Conservation (phyloP, 106 monocot species). For the Iris macrosiphon region DNA sequence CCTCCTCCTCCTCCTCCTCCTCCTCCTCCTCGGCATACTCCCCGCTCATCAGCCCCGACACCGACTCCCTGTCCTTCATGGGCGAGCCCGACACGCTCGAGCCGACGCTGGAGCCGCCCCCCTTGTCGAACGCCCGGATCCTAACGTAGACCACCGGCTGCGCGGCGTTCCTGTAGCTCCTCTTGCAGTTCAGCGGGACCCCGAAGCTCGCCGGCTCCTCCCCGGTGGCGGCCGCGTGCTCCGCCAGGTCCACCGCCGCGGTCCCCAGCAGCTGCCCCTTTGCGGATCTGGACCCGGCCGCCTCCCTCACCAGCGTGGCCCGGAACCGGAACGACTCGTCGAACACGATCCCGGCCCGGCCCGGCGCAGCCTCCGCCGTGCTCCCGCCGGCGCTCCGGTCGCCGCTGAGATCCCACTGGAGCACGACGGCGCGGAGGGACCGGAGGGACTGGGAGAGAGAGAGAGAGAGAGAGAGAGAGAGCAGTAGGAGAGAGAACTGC, state of each 20-base stretch:
- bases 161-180: conserved; percentile 47
- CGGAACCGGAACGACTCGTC: conserved; percentile 73
- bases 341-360: conserved; percentile 52
- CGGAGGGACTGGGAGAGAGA: conserved; percentile 70
- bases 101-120: background rate
- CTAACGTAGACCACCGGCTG: conserved; percentile 56
- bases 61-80: conserved; percentile 4
- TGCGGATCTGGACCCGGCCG: conserved; percentile 32
- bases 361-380: conserved; percentile 33
- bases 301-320: conserved; percentile 40
- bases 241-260: conserved; percentile 57
- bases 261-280: conserved; percentile 67
- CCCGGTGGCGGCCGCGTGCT: conserved; percentile 55
- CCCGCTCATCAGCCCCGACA: conserved; percentile 29
- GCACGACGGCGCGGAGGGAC: conserved; percentile 50
- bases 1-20: conserved; percentile 72
- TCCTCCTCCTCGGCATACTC: conserved; percentile 37
- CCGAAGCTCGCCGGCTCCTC: conserved; percentile 36
- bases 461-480: too few species aligned
- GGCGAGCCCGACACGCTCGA: conserved; percentile 21
- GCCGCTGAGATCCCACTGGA: conserved; percentile 86
- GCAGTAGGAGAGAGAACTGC: too few species aligned
- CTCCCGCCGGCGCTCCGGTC: conserved; percentile 41
- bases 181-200: conserved; percentile 51
- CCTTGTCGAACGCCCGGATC: conserved; percentile 46